Conservation (phyloP, 2,329 filamentous ascomycete species). For the Apiospora marii region DNA sequence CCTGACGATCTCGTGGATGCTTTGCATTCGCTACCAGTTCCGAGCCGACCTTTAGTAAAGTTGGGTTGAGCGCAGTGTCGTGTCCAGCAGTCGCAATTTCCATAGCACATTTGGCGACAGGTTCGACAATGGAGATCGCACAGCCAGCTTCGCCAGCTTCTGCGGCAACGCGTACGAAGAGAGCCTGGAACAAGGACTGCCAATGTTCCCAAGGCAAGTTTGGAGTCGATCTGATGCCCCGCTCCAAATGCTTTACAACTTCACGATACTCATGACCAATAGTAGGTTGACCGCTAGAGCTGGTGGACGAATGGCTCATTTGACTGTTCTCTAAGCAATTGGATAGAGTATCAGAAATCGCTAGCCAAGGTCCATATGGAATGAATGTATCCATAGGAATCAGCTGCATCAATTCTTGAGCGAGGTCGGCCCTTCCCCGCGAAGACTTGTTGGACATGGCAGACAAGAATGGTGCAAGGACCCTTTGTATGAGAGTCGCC, state of each 20-base stretch:
- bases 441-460: constrained; percentile 49
- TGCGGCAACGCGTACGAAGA: constrained; percentile 63
- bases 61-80: constrained; percentile 34
- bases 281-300: constrained; percentile 52
- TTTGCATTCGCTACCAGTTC: constrained; percentile 56
- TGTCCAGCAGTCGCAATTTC: constrained; percentile 43
- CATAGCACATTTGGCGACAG: constrained; percentile 65
- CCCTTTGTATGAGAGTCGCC: constrained; percentile 54
- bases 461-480: constrained; percentile 66
- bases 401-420: constrained; percentile 59
- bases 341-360: constrained; percentile 56
- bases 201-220: constrained; percentile 56
- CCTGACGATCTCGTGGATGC: constrained; percentile 66
- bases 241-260: constrained; percentile 71
- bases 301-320: constrained; percentile 47
- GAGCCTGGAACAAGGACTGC: constrained; percentile 62
- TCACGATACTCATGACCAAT: constrained; percentile 75
- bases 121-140: constrained; percentile 74
- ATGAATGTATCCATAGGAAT: constrained; percentile 54
- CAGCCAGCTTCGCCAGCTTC: constrained; percentile 74
- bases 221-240: constrained; percentile 61
- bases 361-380: constrained; percentile 60
- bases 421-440: constrained; percentile 54
- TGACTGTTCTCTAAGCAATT: constrained; percentile 51
- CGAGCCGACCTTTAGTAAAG: constrained; percentile 46